Conservation (phyloP, 2,329 filamentous ascomycete genomes). For the Ceratocystis cacaofunesta region DNA sequence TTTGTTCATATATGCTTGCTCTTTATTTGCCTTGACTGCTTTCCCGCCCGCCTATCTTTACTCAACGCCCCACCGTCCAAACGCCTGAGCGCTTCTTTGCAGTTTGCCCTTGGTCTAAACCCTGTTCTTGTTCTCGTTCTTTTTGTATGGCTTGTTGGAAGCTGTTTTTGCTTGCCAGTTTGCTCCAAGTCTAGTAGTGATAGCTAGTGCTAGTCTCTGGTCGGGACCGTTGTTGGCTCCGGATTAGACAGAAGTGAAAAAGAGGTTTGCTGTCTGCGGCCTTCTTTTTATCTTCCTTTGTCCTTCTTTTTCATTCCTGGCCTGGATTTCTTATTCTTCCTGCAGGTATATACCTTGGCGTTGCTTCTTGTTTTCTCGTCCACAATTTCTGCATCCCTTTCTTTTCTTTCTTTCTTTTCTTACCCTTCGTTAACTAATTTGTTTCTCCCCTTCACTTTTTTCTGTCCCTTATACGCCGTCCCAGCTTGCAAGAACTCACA, state of each 20-base stretch:
- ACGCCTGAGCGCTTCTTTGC: not conserved
- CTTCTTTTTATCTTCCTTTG: constrained; percentile 2
- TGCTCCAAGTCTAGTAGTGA: not conserved
- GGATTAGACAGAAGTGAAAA: not conserved
- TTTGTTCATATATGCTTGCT: not conserved
- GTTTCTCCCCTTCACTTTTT: not conserved
- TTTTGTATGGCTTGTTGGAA: not conserved
- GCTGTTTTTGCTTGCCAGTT: not conserved
- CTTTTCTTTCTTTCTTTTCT: not conserved
- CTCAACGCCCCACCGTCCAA: not conserved
- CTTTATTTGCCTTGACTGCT: not conserved
- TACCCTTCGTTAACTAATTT: not conserved
- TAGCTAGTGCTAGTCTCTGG: not conserved
- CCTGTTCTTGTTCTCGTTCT: not conserved
- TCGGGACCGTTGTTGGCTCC: not conserved
- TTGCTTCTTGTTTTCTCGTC: constrained; percentile 2
- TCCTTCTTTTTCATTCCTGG: constrained; percentile 2
- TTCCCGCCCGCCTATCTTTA: not conserved
- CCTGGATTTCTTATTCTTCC: not conserved
- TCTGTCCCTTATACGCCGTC: not conserved
- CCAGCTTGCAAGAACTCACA: too few species aligned
- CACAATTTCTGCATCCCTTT: not conserved
- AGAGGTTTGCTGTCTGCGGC: not conserved
- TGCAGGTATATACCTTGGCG: not conserved
- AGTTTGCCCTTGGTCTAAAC: not conserved